Evolutionary conservation across 1,284 basidiomycete species (phyloP).

Genomic region (Ceratobasidium sp.): DNA sequence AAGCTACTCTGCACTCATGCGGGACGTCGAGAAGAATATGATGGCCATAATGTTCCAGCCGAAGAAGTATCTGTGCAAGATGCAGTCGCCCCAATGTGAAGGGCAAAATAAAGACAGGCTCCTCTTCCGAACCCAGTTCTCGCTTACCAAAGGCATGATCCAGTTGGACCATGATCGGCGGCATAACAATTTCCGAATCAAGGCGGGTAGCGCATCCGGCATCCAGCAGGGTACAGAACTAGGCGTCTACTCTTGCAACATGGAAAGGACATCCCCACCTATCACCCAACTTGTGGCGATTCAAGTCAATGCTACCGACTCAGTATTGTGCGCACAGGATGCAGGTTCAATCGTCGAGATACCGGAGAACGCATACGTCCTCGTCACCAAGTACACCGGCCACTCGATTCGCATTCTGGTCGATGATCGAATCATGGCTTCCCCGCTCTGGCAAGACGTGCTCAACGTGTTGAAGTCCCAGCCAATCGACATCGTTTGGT

Average conservation of each 20-base stretch:
- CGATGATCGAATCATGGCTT: conserved; percentile 4
- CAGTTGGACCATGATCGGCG: not conserved
- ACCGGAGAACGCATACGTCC: conserved; percentile 23
- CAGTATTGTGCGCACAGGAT: not conserved
- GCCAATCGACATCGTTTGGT: not conserved
- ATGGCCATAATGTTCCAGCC: not conserved
- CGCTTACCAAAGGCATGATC: conserved; percentile 18
- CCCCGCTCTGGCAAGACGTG: conserved; percentile 5
- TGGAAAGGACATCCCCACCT: not conserved
- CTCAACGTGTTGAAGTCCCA: not conserved
- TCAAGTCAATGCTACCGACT: not conserved
- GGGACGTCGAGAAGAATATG: not conserved
- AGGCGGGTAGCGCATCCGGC: conserved; percentile 22
- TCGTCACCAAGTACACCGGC: conserved; percentile 33
- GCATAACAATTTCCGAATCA: conserved; percentile 11
- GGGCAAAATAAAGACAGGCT: conserved; percentile 26
- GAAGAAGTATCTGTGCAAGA: not conserved
- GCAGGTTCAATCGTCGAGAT: not conserved
- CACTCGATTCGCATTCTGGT: conserved; percentile 24
- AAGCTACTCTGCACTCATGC: conserved; percentile 19
- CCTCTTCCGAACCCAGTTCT: conserved; percentile 17
- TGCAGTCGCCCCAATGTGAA: conserved; percentile 33
- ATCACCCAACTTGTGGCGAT: conserved; percentile 19
- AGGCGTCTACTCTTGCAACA: conserved; percentile 7
- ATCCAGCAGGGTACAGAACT: conserved; percentile 39